Evolutionary conservation across 139 green algal genomes (phyloP).

Genomic region (Auxenochlorella pyrenoidosa): DNA sequence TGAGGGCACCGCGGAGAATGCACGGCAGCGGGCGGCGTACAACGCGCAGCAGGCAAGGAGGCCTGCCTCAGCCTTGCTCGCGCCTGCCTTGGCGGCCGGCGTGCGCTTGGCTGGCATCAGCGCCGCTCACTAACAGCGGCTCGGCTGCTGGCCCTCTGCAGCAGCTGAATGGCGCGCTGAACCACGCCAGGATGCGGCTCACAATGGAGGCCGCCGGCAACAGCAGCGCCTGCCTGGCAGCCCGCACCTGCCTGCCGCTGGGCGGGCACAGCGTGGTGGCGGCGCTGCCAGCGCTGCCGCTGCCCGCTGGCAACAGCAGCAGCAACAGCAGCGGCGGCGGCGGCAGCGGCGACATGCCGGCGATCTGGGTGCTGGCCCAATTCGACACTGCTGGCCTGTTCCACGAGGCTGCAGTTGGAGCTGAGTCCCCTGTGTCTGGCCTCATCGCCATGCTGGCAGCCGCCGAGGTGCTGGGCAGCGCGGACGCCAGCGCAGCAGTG

Average conservation of each 20-base stretch:
- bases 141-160: conserved; percentile 4
- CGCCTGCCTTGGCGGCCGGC: not conserved
- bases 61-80: not conserved
- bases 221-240: conserved; percentile 60
- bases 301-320: not conserved
- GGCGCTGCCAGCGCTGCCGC: conserved; percentile 62
- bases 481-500: not conserved
- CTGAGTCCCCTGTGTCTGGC: conserved; percentile 68
- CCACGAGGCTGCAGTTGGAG: conserved; percentile 64
- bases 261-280: conserved; percentile 80
- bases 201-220: conserved; percentile 62
- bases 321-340: not conserved
- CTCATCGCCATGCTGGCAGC: conserved; percentile 78
- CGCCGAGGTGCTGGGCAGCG: conserved; percentile 58
- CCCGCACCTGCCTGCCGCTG: conserved; percentile 68
- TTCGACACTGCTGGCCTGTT: conserved; percentile 69
- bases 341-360: not conserved
- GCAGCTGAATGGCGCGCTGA: conserved; percentile 32
- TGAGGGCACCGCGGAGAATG: conserved; percentile 25
- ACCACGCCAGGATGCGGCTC: conserved; percentile 58
- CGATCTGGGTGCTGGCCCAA: conserved; percentile 64
- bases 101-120: no score
- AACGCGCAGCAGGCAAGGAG: conserved; percentile 44
- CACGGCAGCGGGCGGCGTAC: conserved; percentile 46
- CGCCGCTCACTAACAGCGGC: not conserved